These are phyloP conservation scores for Incumbomyces delicatus DNA, from an alignment of 2,329 filamentous ascomycete species.

Conservation along the genomic window DNA sequence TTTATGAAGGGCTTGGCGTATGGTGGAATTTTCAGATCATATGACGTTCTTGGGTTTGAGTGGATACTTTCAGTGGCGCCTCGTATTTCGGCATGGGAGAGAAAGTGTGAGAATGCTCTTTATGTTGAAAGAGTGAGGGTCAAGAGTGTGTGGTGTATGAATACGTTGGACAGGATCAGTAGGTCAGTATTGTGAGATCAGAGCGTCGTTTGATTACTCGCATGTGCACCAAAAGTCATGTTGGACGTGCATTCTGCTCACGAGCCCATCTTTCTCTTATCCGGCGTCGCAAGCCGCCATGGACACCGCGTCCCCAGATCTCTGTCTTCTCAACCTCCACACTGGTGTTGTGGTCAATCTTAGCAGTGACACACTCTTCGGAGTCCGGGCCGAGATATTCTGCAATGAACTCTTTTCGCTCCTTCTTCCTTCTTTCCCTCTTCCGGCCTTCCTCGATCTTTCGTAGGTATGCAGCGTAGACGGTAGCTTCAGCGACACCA, in stretches of 20 bases:
- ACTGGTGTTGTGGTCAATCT: background rate
- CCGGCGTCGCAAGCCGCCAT: constrained; percentile 32
- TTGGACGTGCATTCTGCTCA: constrained; percentile 11
- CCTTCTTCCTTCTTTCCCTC: constrained; percentile 29
- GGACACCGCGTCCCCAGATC: constrained; percentile 33
- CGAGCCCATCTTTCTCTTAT: constrained; percentile 32
- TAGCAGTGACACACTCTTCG: constrained; percentile 1
- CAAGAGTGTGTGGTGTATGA: too few relatives aligned
- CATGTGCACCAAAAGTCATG: too few relatives aligned
- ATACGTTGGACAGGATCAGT: too few relatives aligned
- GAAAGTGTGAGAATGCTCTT: too few relatives aligned
- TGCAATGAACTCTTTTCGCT: constrained; percentile 30
- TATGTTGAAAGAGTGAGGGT: too few relatives aligned
- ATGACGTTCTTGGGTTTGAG: too few relatives aligned
- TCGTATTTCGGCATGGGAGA: too few relatives aligned
- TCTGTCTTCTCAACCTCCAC: constrained; percentile 23
- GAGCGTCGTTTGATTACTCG: too few relatives aligned
- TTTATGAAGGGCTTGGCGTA: too few relatives aligned
- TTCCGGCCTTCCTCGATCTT: constrained; percentile 32
- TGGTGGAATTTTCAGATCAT: too few relatives aligned
- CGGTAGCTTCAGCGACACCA: constrained; percentile 36
- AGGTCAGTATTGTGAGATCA: too few relatives aligned
- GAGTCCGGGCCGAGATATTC: constrained; percentile 11
- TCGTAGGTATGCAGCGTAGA: constrained; percentile 38
- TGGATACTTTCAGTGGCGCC: too few relatives aligned